Evolutionary conservation across 2,329 filamentous ascomycete genomes (phyloP).

Genomic region (Aspergillus proliferans): DNA sequence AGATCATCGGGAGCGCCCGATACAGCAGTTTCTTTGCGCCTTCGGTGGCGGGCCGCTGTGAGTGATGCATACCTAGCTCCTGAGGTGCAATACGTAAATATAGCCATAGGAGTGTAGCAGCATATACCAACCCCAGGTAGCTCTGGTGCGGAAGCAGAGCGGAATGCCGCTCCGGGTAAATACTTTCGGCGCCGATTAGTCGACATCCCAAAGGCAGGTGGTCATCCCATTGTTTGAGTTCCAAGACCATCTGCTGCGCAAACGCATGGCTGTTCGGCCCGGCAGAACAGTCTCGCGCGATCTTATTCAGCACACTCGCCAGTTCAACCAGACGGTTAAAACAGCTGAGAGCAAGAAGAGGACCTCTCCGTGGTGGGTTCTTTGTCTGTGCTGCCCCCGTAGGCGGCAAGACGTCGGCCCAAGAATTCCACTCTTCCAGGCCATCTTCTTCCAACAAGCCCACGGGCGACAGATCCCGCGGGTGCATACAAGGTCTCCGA

Average conservation of each 20-base stretch:
- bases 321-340: conserved; percentile 48
- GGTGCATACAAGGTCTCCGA: conserved; percentile 40
- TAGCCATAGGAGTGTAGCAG: conserved; percentile 31
- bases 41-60: conserved; percentile 28
- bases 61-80: conserved; percentile 24
- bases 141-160: conserved; percentile 35
- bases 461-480: conserved; percentile 43
- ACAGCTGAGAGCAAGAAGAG: conserved; percentile 45
- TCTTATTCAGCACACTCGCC: conserved; percentile 31
- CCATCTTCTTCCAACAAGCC: conserved; percentile 58
- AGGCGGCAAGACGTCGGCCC: conserved; percentile 47
- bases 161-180: conserved; percentile 31
- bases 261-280: conserved; percentile 24
- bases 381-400: conserved; percentile 21
- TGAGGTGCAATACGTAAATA: conserved; percentile 28
- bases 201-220: conserved; percentile 30
- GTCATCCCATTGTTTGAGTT: conserved; percentile 34
- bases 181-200: conserved; percentile 30
- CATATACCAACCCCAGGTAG: conserved; percentile 32
- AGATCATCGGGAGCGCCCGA: conserved; percentile 28
- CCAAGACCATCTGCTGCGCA: conserved; percentile 29
- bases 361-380: conserved; percentile 28
- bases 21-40: conserved; percentile 33
- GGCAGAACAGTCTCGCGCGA: conserved; percentile 23
- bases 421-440: conserved; percentile 68